Evolutionary conservation across 305 asterid species (phyloP), one percentile per base, ranked within the genome.

Genomic region (Salvia sclarea): DNA sequence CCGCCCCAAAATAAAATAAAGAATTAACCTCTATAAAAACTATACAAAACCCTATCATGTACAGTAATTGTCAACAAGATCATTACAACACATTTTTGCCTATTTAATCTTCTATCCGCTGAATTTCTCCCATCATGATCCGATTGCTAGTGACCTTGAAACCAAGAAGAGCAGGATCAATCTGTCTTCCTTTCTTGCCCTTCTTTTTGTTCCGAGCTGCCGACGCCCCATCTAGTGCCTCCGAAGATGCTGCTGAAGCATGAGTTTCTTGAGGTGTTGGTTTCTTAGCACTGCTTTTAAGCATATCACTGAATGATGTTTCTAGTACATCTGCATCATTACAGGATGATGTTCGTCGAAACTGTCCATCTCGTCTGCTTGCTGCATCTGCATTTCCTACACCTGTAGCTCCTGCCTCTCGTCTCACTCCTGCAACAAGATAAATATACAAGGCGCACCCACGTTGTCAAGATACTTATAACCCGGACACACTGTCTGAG

Each of bases 91-190:
- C 38, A 47, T 8, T 55, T 55, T 7, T 54, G 21, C 6, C 45
- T 33, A 47, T 76, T 49, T 80, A 91, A 80, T 95, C 99, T 31
- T 91, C 99, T 69, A 87, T 25, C 41, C 98, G 76, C 67, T 95
- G 99, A 68, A 95, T 91, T 75, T 95, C 99, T 4, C 99, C 99
- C 99, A 89, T 95, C 97, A 91, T 82, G 75, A 95, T 95, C 49
- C 99, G 93, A 74, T 95, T 95, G 82, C 99, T 95, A 3, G 96
- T 86, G 9, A 95, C 99, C 84, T 91, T 95, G 84, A 95, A 95
- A 7, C 99, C 99, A 24, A 95, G 97, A 66, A 95, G 94, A 55
- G 99, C 96, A 0, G 99, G 99, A 55, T 91, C 99, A 0, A 94
- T 94, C 74, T 91, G 98, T 58, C 96, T 81, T 64, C 98, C 98